Base-by-base conservation (phyloP, 139 green algal species). In the Chlorella ohadii region DNA sequence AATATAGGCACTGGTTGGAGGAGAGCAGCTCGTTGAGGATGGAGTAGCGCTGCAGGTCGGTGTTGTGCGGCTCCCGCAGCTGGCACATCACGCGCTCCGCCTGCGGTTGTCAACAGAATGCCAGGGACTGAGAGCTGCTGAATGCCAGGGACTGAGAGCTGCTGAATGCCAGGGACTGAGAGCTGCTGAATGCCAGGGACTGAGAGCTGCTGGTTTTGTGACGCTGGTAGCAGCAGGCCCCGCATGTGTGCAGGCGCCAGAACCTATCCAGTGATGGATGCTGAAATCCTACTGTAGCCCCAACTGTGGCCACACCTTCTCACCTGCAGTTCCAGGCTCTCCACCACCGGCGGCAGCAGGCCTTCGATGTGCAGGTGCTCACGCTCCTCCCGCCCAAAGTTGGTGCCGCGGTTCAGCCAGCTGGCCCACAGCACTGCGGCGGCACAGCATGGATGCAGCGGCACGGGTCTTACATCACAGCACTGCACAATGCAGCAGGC, bases 341-440 rank as follows among this genome's bases (percentile, higher is more conserved):
- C 89, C 4, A 90, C 82, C 31, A 75, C 78, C 23, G 89, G 83
- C 3, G 89, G 89, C 59, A 92, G 59, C 25, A 92, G 84, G 2
- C 89, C 89, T 41, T 91, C 84, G 25, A 92, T 44, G 22, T 28
- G 7, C 34, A 85, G 41, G 56, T 51, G 36, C 17, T 56, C 22
- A 19, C 87, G 79, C 79, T 90, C 83, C 16, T 74, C 67, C 2
- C 39, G 7, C 1, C 56, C 78, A 51, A 90, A 90, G 57, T 67
- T 71, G 25, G 84, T 88, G 56, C 86, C 85, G 2, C 70, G 55
- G 68, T 85, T 85, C 27, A 85, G 56, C 76, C 56, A 82, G 59
- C 13, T n/a, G 17, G 36, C n/a, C n/a, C n/a, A 63, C 4, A 78
- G 19, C 0, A 78, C 72, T 78, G 72, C 72, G 59, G 5, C 20